phyloP scores from a whole-genome alignment of 2,329 filamentous ascomycete species.

The Aspergillus sp. region DNA sequence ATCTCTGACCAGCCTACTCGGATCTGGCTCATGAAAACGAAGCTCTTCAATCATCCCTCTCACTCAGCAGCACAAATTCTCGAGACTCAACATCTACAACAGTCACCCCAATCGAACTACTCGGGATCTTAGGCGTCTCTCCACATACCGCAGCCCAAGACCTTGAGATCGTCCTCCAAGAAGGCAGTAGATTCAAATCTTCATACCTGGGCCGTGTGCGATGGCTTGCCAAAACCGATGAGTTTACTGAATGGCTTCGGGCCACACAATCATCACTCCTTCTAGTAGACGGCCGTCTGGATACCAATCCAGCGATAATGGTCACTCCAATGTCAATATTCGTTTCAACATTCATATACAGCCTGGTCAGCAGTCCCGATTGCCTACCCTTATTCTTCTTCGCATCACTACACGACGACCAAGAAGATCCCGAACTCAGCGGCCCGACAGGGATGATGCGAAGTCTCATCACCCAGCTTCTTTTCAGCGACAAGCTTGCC shows the following conservation, averaged over 20 bases:
- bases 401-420: neutral
- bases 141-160: neutral
- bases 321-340: neutral
- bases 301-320: neutral
- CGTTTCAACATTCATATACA: neutral
- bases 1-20: neutral
- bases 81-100: neutral
- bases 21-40: neutral
- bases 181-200: neutral
- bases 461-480: neutral
- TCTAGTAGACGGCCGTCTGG: neutral
- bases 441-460: neutral
- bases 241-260: neutral
- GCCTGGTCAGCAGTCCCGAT: neutral
- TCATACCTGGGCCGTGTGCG: neutral
- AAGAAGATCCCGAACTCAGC: neutral
- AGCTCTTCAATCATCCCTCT: neutral
- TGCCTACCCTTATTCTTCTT: neutral
- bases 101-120: neutral
- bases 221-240: neutral
- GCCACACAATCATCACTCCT: neutral
- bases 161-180: neutral
- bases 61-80: neutral
- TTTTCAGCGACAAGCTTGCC: neutral
- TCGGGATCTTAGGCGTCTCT: neutral